Evolutionary conservation across 371 early-diverging fungal genomes (phyloP), one percentile per base, ranked within the genome.

Genomic region (Saksenaea oblongispora): DNA sequence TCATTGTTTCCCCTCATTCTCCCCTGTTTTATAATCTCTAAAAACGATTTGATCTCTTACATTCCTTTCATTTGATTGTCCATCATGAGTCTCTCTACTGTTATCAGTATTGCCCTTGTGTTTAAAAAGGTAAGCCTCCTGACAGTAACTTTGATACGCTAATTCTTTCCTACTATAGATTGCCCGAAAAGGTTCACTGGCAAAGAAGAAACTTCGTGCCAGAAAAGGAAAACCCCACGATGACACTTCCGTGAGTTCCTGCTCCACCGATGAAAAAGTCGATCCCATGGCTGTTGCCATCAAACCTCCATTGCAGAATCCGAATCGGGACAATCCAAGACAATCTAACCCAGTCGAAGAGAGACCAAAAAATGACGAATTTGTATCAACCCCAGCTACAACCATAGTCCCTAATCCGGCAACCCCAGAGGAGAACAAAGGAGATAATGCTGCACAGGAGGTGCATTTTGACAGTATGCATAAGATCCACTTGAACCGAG

Each of bases 1-100:
- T 64, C 18, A 58, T n/a, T n/a, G n/a, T 39, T 34, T 27, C 22
- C 15, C 26, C 24, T 56, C 53, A 15, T 18, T 18, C 28, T 36
- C 24, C 31, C n/a, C 15, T 57, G 41, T 59, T 35, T 54, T 53
- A 17, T 31, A 53, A 7, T 34, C 34, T 57, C 58, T 69, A 35
- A 54, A 34, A 34, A 27, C 15, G 26, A 26, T 63, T 57, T 39
- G 56, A 9, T 24, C 27, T 59, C 39, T 56, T 55, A 63, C 72
- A 69, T 66, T 69, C 63, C 70, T 39, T 58, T 69, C 69, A 64
- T 69, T 69, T 63, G 26, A 34, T 17, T 35, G 31, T 44, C 18
- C 56, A 42, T 68, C 24, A 62, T 65, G 65, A 69, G 62, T 44
- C 64, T 62, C 54, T 69, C 70, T 27, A 61, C 70, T 14, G 64